phyloP scores from a whole-genome alignment of 75 land plant genomes.

The Adiantum capillusveneris region DNA sequence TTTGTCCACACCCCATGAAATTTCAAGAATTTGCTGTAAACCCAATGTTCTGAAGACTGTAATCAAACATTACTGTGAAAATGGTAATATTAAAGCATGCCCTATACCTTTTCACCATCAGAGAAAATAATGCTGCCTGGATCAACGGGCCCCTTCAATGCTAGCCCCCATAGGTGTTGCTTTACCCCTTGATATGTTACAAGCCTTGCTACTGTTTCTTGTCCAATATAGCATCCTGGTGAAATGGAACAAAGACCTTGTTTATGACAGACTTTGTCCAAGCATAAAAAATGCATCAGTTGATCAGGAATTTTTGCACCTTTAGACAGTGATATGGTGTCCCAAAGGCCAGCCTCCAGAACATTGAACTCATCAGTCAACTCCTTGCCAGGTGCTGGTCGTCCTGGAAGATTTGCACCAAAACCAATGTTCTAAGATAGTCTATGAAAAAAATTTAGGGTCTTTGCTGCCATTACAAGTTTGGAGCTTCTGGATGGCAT shows the following conservation, averaged over 20 bases:
- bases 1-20: too few relatives aligned
- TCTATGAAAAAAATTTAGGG: too few relatives aligned
- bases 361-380: constrained; percentile 77
- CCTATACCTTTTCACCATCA: constrained; percentile 64
- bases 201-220: constrained; percentile 76
- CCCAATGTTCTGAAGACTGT: too few relatives aligned
- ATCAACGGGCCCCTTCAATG: constrained; percentile 42
- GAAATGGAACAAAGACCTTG: background rate
- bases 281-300: too few relatives aligned
- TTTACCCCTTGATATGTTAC: constrained; percentile 80
- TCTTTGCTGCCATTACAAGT: too few relatives aligned
- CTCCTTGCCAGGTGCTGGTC: constrained; percentile 73
- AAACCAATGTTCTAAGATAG: too few relatives aligned
- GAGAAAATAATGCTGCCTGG: constrained; percentile 43
- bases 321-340: constrained; percentile 67
- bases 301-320: constrained; percentile 24
- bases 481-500: too few relatives aligned
- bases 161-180: constrained; percentile 71
- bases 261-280: too few relatives aligned
- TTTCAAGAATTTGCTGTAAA: too few relatives aligned
- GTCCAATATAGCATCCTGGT: constrained; percentile 84
- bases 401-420: constrained; percentile 58
- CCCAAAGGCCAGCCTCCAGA: constrained; percentile 85
- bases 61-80: too few relatives aligned
- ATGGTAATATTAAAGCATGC: too few relatives aligned